Evolutionary conservation across 169 alveolate genomes (phyloP).

Genomic region (Neospora caninum): DNA sequence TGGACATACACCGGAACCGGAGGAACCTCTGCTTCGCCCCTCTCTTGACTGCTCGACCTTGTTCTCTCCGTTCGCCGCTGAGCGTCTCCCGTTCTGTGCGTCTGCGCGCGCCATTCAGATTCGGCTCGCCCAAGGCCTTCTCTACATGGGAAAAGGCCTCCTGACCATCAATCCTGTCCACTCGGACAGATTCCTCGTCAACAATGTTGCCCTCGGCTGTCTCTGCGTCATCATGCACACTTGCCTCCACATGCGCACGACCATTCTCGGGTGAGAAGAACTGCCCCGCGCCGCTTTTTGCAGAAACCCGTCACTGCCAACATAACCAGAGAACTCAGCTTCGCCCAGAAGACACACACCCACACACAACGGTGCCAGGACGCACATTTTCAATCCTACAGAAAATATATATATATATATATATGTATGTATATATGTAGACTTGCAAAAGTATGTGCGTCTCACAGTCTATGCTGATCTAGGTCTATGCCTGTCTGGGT

Average conservation of each 20-base stretch:
- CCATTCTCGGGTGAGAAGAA: constrained; percentile 83
- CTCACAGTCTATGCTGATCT: too few relatives aligned
- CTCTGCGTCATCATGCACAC: constrained; percentile 90
- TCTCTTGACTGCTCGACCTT: too few relatives aligned
- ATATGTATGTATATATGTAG: not conserved
- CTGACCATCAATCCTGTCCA: constrained; percentile 95
- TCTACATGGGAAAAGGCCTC: constrained; percentile 97
- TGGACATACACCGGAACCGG: too few relatives aligned
- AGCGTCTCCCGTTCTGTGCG: not conserved
- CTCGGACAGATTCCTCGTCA: constrained; percentile 93
- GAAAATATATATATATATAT: too few relatives aligned
- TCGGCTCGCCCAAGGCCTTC: constrained; percentile 82
- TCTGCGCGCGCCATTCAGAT: constrained; percentile 27
- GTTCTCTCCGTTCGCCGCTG: not conserved
- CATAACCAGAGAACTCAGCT: too few relatives aligned
- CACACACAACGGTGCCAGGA: too few relatives aligned
- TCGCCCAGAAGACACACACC: too few relatives aligned
- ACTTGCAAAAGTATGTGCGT: not conserved
- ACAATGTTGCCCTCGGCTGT: constrained; percentile 94
- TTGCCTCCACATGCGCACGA: constrained; percentile 87
- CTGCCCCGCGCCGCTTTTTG: not conserved
- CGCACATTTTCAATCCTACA: too few relatives aligned
- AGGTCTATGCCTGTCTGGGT: too few relatives aligned
- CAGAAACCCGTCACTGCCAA: too few relatives aligned
- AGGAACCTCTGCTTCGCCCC: too few relatives aligned